These are phyloP conservation scores for Pyrenochaeta sp. DNA, from an alignment of 2,329 filamentous ascomycete species.

Conservation along the genomic window DNA sequence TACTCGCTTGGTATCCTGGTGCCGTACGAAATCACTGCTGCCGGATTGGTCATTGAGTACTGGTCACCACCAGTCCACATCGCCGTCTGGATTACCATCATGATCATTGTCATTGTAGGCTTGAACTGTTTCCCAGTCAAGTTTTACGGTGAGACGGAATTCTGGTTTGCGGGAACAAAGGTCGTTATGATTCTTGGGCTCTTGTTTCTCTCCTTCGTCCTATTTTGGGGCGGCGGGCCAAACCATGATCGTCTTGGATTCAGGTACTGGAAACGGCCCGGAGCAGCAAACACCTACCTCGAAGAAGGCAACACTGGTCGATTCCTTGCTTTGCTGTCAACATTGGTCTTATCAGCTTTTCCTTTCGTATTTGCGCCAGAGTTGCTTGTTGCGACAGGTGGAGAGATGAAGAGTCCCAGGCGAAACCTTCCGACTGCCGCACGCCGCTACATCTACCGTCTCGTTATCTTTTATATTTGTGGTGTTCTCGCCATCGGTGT, in stretches of 20 bases:
- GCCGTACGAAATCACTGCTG: conserved; percentile 47
- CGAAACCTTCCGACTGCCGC: conserved; percentile 67
- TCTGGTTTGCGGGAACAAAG: conserved; percentile 44
- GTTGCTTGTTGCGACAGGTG: conserved; percentile 59
- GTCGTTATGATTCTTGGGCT: conserved; percentile 54
- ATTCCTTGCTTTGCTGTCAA: conserved; percentile 62
- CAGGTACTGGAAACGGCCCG: conserved; percentile 65
- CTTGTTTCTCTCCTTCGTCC: conserved; percentile 61
- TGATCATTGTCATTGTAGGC: conserved; percentile 45
- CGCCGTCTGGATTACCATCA: conserved; percentile 48
- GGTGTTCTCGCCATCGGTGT: conserved; percentile 68
- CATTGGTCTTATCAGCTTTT: conserved; percentile 61
- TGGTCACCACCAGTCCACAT: conserved; percentile 46
- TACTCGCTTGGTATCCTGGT: conserved; percentile 42
- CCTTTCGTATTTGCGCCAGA: conserved; percentile 65
- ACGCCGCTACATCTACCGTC: conserved; percentile 67
- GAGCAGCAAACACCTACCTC: conserved; percentile 60
- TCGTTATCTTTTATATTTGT: conserved; percentile 69
- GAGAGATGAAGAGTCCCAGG: conserved; percentile 67
- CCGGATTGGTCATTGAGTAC: conserved; percentile 48
- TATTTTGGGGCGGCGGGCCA: conserved; percentile 66
- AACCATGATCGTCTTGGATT: conserved; percentile 62
- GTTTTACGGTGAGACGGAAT: conserved; percentile 50
- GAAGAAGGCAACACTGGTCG: conserved; percentile 57
- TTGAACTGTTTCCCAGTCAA: conserved; percentile 48